Evolutionary conservation across 768 basidiomycete species (phyloP).

Genomic region (Kwoniella dendrophila): DNA sequence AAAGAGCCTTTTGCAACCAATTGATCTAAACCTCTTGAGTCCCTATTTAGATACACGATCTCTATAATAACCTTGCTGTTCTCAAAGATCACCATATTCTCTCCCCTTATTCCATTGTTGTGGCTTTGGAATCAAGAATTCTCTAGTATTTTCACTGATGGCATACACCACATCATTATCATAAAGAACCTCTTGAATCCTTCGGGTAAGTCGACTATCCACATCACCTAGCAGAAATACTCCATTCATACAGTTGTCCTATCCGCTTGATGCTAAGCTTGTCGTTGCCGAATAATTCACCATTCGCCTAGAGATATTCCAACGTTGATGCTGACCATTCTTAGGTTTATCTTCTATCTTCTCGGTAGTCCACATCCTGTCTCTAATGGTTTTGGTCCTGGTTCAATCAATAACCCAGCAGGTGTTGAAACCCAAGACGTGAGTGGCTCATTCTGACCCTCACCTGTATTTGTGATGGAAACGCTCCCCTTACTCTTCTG

Average conservation of each 20-base stretch:
- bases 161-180: constrained; percentile 1
- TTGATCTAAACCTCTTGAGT: background rate
- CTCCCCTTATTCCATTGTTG: constrained; percentile 1
- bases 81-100: background rate
- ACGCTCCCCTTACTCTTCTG: too few relatives aligned
- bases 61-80: background rate
- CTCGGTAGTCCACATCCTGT: constrained; percentile 5
- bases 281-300: too few relatives aligned
- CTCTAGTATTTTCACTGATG: too few relatives aligned
- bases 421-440: constrained; percentile 5
- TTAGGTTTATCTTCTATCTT: constrained; percentile 10
- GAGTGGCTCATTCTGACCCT: background rate
- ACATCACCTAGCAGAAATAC: background rate
- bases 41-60: background rate
- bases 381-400: constrained; percentile 9
- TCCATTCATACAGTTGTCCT: background rate
- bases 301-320: too few relatives aligned
- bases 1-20: background rate
- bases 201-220: background rate
- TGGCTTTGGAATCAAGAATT: constrained; percentile 11
- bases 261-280: too few relatives aligned
- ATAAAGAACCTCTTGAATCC: constrained; percentile 1
- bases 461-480: background rate
- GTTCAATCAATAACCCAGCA: constrained; percentile 3
- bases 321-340: background rate